Base-by-base conservation (phyloP, 208 protist genomes). In the Blastocrithidia nonstop region DNA sequence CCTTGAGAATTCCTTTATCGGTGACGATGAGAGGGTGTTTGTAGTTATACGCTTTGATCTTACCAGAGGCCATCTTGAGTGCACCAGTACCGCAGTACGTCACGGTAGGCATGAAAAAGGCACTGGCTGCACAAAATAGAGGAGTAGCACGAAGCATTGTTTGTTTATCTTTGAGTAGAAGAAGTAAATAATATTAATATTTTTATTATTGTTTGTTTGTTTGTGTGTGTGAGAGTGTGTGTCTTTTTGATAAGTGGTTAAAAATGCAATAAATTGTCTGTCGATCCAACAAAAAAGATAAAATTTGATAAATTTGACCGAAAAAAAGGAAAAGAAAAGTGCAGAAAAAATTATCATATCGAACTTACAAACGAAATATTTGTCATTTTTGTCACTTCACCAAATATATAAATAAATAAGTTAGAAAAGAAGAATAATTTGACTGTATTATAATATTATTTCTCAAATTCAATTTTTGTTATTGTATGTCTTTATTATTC, bases 21-120 rank as follows among this genome's bases (percentile, higher is more conserved):
- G 64, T 84, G 25, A 82, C 65, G 29, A 84, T 62, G 21, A 88
- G 66, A 6, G 76, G 66, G 38, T 86, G 58, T 44, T 71, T 70
- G 58, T 72, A 77, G 25, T 56, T 54, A 32, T 78, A 26, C 3
- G 67, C 64, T 45, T 52, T 38, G 44, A 85, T 67, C 63, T 80
- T 80, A 33, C 49, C 56, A 16, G 58, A 42, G n/a, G 75, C 68
- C 26, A 59, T 38, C 45, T 71, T 66, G 32, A 85, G 59, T 5
- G 70, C 70, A 46, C 70, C 70, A 20, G 65, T 40, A 29, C 75
- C 66, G 8, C 75, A 51, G 36, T 75, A 80, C 57, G 61, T 77
- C 54, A 77, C 48, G 25, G 32, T 60, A 15, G 70, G 70, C 19
- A 71, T 62, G 57, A 66, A 85, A 53, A 85, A 80, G 42, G 56